Evolutionary conservation across 345 rosid genomes (phyloP), one percentile per base, ranked within the genome.

Genomic region (Eutrema japonicum): DNA sequence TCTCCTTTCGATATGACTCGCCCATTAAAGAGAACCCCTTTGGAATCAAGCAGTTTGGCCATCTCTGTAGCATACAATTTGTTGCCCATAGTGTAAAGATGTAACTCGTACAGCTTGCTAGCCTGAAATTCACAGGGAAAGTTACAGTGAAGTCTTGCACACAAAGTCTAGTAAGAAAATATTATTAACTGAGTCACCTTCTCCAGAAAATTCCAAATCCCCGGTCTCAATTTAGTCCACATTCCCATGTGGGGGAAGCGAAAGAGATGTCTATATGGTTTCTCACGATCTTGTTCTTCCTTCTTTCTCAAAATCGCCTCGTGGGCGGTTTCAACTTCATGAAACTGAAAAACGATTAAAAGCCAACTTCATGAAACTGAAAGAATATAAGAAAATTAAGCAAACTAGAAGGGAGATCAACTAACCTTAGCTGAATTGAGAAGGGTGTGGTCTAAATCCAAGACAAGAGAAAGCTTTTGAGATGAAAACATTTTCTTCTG

Each of bases 181-280:
- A 63, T 54, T 26, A 3, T 12, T n/a, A 36, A 36, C n/a, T n/a
- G 4, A 18, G 73, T 71, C 54, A 86, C 97, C 91, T 86, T 95
- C 82, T 95, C 99, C 77, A 95, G 81, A 66, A 95, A 92, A 68
- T 85, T 92, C 99, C 99, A 95, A 54, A 95, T 82, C 63, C 99
- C 99, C 48, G 99, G 97, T 53, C 99, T 87, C 86, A 95, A 60
- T 79, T 95, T 95, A 26, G 99, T 95, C 99, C 99, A 95, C 99
- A 95, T 95, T 81, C 85, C 96, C 99, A 95, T 95, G 80, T 92
- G 93, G 33, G 90, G 80, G 71, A 95, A 88, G 69, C 97, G 88
- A 72, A 86, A 95, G 61, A 95, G 86, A 81, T 95, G 99, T 73
- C 96, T 87, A 26, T 71, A 75, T 56, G 92, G 84, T 77, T 95